Percentiles rank a stretch among this genome's conserved stretches.
phyloP scores from a whole-genome alignment of 1,284 basidiomycete genomes.

The Pholiota adiposa region DNA sequence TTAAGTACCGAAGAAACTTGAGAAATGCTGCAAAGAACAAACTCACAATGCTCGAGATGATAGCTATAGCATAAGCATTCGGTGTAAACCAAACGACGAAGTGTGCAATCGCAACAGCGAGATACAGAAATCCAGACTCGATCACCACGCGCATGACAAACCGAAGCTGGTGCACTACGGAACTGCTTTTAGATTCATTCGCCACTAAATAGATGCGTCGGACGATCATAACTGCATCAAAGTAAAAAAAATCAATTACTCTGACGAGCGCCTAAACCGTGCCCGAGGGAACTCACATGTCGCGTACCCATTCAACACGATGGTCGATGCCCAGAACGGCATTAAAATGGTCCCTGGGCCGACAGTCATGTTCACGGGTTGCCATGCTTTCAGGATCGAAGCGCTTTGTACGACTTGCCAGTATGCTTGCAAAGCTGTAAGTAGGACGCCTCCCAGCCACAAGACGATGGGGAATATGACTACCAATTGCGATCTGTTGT shows the following conservation, averaged over 20 bases:
- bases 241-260: neutral
- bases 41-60: slow-evolving; percentile 14
- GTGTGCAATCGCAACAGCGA: neutral
- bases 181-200: neutral
- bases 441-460: slow-evolving; percentile 12
- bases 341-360: slow-evolving; percentile 17
- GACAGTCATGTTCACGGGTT: slow-evolving; percentile 9
- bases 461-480: slow-evolving; percentile 14
- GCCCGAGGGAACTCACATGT: slow-evolving; percentile 1
- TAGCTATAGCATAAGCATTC: slow-evolving; percentile 6
- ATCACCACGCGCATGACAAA: slow-evolving; percentile 15
- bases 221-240: slow-evolving; percentile 15
- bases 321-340: slow-evolving; percentile 18
- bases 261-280: too few relatives aligned
- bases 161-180: neutral
- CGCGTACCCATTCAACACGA: slow-evolving; percentile 15
- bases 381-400: slow-evolving; percentile 3
- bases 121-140: slow-evolving; percentile 16
- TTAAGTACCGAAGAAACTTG: neutral
- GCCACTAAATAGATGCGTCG: slow-evolving; percentile 8
- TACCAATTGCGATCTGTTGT: neutral
- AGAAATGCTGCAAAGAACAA: neutral
- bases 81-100: slow-evolving; percentile 18
- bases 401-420: slow-evolving; percentile 12
- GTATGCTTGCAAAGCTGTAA: slow-evolving; percentile 16